phyloP scores from a whole-genome alignment of 1,284 basidiomycete genomes.

The Pseudozyma flocculosa region DNA sequence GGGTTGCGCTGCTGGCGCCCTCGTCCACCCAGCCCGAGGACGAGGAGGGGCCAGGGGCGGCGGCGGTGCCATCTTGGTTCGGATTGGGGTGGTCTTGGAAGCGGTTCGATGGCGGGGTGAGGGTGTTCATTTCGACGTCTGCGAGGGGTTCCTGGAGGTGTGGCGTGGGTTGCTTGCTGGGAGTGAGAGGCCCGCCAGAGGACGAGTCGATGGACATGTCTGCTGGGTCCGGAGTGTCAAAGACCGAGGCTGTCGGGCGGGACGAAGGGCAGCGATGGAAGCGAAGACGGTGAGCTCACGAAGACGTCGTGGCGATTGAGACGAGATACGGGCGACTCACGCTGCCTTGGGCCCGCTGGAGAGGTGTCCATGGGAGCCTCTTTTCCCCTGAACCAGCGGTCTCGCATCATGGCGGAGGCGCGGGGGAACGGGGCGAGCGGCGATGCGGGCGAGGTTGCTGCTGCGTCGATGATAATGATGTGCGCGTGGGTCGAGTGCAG shows the following conservation, averaged over 20 bases:
- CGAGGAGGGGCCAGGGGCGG: constrained; percentile 31
- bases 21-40: constrained; percentile 7
- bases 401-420: constrained; percentile 7
- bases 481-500: no score
- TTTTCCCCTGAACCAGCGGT: constrained; percentile 37
- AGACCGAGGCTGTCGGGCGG: no score
- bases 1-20: constrained; percentile 4
- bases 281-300: no score
- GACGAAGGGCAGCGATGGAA: no score
- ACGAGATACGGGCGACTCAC: no score
- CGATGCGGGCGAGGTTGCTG: neutral
- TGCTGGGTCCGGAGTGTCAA: no score
- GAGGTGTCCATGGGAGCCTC: constrained; percentile 50
- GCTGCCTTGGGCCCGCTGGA: constrained; percentile 26
- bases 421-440: neutral
- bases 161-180: constrained; percentile 4
- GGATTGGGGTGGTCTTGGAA: constrained; percentile 1
- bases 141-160: no score
- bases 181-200: no score
- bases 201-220: no score
- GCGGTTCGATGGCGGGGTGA: constrained; percentile 28
- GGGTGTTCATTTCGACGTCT: constrained; percentile 39
- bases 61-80: constrained; percentile 8
- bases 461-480: no score
- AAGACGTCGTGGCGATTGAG: no score